Evolutionary conservation across 2,329 filamentous ascomycete species (phyloP).

Genomic region (Chrysosphaeria jannelii): DNA sequence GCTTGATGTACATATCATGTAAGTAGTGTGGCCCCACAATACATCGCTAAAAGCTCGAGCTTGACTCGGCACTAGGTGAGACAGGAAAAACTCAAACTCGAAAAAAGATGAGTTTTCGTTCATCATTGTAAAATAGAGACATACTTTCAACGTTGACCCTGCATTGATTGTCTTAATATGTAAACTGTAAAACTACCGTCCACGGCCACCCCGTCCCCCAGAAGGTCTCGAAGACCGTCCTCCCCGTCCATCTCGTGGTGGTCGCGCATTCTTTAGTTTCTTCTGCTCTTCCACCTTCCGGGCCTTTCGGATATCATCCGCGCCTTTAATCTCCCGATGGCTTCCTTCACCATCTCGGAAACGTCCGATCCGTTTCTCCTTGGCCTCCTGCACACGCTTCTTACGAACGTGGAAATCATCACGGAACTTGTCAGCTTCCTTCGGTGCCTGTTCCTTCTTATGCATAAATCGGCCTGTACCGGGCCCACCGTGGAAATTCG

Average conservation of each 20-base stretch:
- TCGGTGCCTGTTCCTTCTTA: slow-evolving; percentile 63
- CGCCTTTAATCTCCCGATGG: slow-evolving; percentile 48
- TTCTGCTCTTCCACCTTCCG: slow-evolving; percentile 47
- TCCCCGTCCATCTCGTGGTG: slow-evolving; percentile 8
- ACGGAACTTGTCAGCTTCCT: slow-evolving; percentile 72
- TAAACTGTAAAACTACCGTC: no score
- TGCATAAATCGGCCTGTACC: slow-evolving; percentile 41
- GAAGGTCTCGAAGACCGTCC: no score
- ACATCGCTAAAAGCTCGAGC: no score
- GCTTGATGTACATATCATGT: no score
- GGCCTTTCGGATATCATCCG: slow-evolving; percentile 61
- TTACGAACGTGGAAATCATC: slow-evolving; percentile 78
- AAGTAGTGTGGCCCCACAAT: no score
- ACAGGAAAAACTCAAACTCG: no score
- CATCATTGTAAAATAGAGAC: no score
- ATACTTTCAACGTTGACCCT: no score
- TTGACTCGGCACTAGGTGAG: no score
- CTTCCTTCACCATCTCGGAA: slow-evolving; percentile 46
- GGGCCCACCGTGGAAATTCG: slow-evolving; percentile 3
- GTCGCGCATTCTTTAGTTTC: slow-evolving; percentile 68
- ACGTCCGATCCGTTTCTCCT: slow-evolving; percentile 50
- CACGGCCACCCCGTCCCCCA: slow-evolving; percentile 1
- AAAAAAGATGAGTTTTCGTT: no score
- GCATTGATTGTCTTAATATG: no score
- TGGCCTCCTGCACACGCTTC: slow-evolving; percentile 65